Evolutionary conservation across 805 yeast species (phyloP), one percentile per base, ranked within the genome.

Genomic region (Candida wancherniae): DNA sequence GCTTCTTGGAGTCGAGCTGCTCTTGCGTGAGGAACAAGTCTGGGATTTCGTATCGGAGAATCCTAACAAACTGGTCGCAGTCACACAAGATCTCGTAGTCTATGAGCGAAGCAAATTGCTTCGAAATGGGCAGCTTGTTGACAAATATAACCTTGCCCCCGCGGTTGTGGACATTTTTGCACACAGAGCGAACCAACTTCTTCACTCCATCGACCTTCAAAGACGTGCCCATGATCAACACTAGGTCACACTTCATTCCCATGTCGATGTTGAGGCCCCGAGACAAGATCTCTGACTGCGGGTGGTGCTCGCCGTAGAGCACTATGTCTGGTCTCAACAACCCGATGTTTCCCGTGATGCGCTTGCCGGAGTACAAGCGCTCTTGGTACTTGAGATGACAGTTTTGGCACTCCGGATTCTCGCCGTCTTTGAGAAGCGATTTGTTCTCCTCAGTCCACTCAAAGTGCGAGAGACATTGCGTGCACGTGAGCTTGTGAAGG

Each of bases 291-390:
- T 85, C 95, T 4, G 87, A 77, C 40, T 77, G 75, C 1, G 96
- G 96, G 56, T 90, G 97, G 47, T 87, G 80, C 51, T 90, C 97
- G 2, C 97, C 97, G 54, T 90, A 90, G 14, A 90, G 66, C 2
- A 90, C 95, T 36, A 90, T 87, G 47, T 82, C 82, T 4, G 98
- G 98, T 34, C 96, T 69, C 25, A 92, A 60, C 15, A 75, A 57
- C 1, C 98, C 98, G 4, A 80, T 73, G 24, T 65, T 63, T 0
- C 84, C 80, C 1, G 83, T 75, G 6, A 73, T 53, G 34, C 98
- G 59, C 55, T 87, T 87, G 3, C 97, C 97, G 11, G 66, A 57
- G 34, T 63, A 65, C 9, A 71, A 60, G 27, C 95, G 64, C 28
- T 71, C 72, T 33, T 70, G 62, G 39, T 72, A 78, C 21, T 66